A percentile compares a stretch with the other conserved stretches of the same genome.
Evolutionary conservation across 2,329 filamentous ascomycete species (phyloP).

Genomic region (Cytospora piceae): DNA sequence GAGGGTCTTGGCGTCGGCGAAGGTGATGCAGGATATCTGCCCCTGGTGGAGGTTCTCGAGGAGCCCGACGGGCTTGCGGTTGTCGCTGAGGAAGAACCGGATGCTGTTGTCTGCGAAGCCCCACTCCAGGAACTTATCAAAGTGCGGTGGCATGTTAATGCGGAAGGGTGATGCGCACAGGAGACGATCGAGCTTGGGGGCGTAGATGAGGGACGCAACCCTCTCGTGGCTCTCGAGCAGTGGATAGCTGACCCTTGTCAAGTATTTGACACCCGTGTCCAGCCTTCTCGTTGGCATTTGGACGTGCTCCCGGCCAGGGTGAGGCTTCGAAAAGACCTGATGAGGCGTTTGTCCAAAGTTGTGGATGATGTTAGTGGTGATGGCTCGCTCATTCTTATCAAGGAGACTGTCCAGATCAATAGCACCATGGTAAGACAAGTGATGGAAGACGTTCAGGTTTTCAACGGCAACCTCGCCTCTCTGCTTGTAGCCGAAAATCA

Average conservation of each 20-base stretch:
- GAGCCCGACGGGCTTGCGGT: conserved; percentile 76
- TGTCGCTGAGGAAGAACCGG: conserved; percentile 86
- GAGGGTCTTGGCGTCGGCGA: conserved; percentile 87
- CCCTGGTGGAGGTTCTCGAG: conserved; percentile 95
- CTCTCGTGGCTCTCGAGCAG: conserved; percentile 77
- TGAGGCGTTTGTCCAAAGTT: conserved; percentile 98
- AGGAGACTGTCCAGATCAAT: conserved; percentile 90
- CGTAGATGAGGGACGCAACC: conserved; percentile 78
- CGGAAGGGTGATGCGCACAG: conserved; percentile 83
- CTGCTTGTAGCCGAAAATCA: conserved; percentile 94
- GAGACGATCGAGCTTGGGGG: conserved; percentile 78
- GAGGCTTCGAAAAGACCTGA: conserved; percentile 84
- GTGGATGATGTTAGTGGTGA: conserved; percentile 94
- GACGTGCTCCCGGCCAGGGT: conserved; percentile 74
- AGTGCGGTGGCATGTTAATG: conserved; percentile 81
- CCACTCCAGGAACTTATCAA: conserved; percentile 94
- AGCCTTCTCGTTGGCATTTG: conserved; percentile 69
- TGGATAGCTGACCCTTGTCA: conserved; percentile 79
- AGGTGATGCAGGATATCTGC: conserved; percentile 80
- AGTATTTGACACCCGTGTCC: conserved; percentile 74
- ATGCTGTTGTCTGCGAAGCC: conserved; percentile 92
- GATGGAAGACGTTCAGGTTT: conserved; percentile 92
- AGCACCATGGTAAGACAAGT: conserved; percentile 91
- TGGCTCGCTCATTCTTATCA: conserved; percentile 82
- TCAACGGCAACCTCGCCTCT: conserved; percentile 90